Evolutionary conservation across 768 basidiomycete genomes (phyloP).

Genomic region (Lactifluus echinatus): DNA sequence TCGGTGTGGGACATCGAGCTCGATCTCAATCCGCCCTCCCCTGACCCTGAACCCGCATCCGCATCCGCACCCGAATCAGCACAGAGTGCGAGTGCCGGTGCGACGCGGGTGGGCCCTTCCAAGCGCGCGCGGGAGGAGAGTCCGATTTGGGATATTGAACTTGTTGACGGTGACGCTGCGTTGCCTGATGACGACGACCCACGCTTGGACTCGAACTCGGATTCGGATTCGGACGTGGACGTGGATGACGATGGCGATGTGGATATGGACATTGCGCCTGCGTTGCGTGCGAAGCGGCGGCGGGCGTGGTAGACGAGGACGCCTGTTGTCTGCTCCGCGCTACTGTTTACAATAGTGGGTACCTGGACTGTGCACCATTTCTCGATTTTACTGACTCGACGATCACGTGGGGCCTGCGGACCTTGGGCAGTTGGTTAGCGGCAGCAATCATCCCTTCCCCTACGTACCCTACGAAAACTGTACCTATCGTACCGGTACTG

Average conservation of each 20-base stretch:
- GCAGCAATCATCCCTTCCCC: too few species aligned
- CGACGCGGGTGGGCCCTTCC: not conserved
- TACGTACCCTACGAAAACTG: too few species aligned
- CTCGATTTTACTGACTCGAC: too few species aligned
- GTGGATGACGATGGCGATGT: not conserved
- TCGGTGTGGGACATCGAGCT: slow-evolving; percentile 71
- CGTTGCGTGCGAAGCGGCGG: slow-evolving; percentile 12
- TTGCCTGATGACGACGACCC: not conserved
- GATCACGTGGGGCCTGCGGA: too few species aligned
- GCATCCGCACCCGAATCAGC: not conserved
- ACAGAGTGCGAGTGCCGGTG: not conserved
- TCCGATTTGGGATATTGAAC: slow-evolving; percentile 18
- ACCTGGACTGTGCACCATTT: too few species aligned
- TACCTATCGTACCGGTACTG: too few species aligned
- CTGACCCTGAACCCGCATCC: not conserved
- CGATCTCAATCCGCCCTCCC: slow-evolving; percentile 32
- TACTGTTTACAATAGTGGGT: too few species aligned
- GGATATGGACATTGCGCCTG: slow-evolving; percentile 10
- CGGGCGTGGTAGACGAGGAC: too few species aligned
- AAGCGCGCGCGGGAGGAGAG: slow-evolving; percentile 14
- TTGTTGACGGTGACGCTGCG: not conserved
- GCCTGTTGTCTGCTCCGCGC: too few species aligned
- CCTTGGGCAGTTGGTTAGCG: too few species aligned
- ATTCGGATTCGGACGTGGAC: not conserved
- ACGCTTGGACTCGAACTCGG: not conserved